Base-by-base conservation (phyloP, 1,139 yeast genomes). In the Candida albicans region DNA sequence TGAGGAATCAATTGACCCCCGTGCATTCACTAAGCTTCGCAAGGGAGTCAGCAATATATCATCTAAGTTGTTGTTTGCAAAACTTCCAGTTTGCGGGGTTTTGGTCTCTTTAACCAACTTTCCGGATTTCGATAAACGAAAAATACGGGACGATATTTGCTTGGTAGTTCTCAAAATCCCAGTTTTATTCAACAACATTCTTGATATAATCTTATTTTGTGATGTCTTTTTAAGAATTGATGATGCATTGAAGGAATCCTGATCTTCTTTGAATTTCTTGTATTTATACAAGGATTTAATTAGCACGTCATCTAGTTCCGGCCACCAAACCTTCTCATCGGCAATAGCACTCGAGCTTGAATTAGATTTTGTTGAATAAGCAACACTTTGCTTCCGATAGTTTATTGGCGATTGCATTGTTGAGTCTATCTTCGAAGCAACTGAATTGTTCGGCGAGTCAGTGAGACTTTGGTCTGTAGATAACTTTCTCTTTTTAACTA, bases 131-230 rank as follows among this genome's bases (percentile, higher is more conserved):
- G 62, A 57, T 26, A 65, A 53, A 28, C 65, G 54, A 36, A 59
- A 61, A 22, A 65, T 53, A 40, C 68, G 57, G 8, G 73, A 64
- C 4, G 75, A 68, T 33, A 73, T 67, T 50, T 73, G 77, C 47
- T 70, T 70, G 2, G 75, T 63, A 2, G 73, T 61, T 42, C 76
- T 59, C 40, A 60, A 52, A 1, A 67, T 52, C 2, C 73, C 73
- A 9, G 75, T 64, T 49, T 65, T 69, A 48, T 67, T 67, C 35
- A 58, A 58, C 33, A 73, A 44, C 77, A 73, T 70, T 43, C 75
- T 55, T 9, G 76, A 68, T 42, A 73, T 54, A 4, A 72, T 65
- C 46, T 70, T 72, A 52, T 73, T 72, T 48, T 71, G 76, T 11
- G 75, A 62, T 8, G 70, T 61, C 43, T 61, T 64, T 42, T 67